Base-by-base conservation (phyloP, 805 yeast genomes). In the Zygotorulaspora chibaensis region DNA sequence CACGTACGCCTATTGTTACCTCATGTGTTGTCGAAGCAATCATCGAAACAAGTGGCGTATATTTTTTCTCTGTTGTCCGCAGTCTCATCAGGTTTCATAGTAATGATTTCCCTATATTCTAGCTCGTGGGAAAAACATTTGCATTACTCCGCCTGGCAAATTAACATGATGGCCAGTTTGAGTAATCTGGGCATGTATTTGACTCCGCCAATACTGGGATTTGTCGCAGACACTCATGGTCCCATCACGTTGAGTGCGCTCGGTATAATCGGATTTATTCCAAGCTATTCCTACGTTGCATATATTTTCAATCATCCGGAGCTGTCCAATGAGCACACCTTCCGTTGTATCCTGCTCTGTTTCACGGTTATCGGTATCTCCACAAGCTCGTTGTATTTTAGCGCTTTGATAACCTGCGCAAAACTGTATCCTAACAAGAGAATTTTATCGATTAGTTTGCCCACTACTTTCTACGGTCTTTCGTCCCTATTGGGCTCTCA, bases 391-490 rank as follows among this genome's bases (percentile, higher is more conserved):
- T 69, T 84, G 34, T 85, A 82, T 65, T 84, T 85, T 58, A 76
- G 84, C 50, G 77, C 87, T 38, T 67, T 85, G 50, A 65, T 85
- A 26, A 84, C 95, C 1, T 87, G 96, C 67, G 95, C 96, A 2
- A 81, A 85, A 56, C 76, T 89, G n/a, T 86, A 80, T 58, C 95
- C 95, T 0, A 70, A 78, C 33, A 73, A 74, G 39, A 86, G 87
- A 48, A 84, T 95, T 2, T 65, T 91, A 45, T 85, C 96, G 27
- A 87, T 91, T 36, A 84, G 95, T 43, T 75, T 85, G 37, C 99
- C 99, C 0, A 90, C 91, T 2, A 79, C 95, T 0, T 84, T 84
- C 51, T 90, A 84, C 63, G 99, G 98, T 1, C 58, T 88, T 26
- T 84, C 95, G 4, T 78, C 95, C 1, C 69, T 93, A 45, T 65